Percentiles rank a stretch among this genome's conserved stretches.
phyloP scores from a whole-genome alignment of 2,329 filamentous ascomycete species.

The Calonectria fujianensis region DNA sequence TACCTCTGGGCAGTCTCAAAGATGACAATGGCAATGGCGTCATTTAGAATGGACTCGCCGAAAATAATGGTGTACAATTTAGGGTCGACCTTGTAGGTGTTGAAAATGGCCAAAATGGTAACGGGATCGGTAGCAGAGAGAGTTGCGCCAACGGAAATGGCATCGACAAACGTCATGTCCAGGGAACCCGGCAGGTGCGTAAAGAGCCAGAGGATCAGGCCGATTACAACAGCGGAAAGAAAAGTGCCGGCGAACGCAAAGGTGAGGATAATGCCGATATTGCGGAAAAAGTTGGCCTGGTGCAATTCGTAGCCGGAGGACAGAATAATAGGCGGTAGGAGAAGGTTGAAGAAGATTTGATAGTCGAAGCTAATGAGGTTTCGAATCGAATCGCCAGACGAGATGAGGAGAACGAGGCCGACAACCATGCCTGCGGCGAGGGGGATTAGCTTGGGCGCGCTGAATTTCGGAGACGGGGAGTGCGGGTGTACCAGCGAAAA shows the following conservation, averaged over 20 bases:
- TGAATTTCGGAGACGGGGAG: slow-evolving; percentile 48
- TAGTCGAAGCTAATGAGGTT: slow-evolving; percentile 97
- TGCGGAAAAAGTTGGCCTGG: slow-evolving; percentile 99
- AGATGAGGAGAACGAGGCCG: slow-evolving; percentile 89
- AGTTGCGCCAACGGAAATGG: slow-evolving; percentile 96
- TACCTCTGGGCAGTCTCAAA: slow-evolving; percentile 98
- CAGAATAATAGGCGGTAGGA: slow-evolving; percentile 98
- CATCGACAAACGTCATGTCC: slow-evolving; percentile 93
- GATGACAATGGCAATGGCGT: slow-evolving; percentile 98
- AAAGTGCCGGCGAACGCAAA: slow-evolving; percentile 99
- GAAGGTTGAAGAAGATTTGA: slow-evolving; percentile 99
- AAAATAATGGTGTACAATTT: slow-evolving; percentile 99
- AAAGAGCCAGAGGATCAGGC: slow-evolving; percentile 91
- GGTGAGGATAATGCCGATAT: slow-evolving; percentile 96
- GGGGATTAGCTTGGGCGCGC: slow-evolving; percentile 23
- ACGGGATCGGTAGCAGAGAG: slow-evolving; percentile 98
- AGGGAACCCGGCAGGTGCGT: slow-evolving; percentile 89
- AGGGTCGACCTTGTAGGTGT: slow-evolving; percentile 98
- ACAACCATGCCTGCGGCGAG: slow-evolving; percentile 88
- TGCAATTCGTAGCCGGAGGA: slow-evolving; percentile 98
- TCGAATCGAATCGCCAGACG: slow-evolving; percentile 87
- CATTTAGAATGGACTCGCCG: slow-evolving; percentile 97
- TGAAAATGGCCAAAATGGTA: slow-evolving; percentile 98
- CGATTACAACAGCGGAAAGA: slow-evolving; percentile 96
- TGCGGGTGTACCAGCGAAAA: slow-evolving; percentile 84